Evolutionary conservation across 768 basidiomycete species (phyloP).

Genomic region (Leucogyrophana mollusca): DNA sequence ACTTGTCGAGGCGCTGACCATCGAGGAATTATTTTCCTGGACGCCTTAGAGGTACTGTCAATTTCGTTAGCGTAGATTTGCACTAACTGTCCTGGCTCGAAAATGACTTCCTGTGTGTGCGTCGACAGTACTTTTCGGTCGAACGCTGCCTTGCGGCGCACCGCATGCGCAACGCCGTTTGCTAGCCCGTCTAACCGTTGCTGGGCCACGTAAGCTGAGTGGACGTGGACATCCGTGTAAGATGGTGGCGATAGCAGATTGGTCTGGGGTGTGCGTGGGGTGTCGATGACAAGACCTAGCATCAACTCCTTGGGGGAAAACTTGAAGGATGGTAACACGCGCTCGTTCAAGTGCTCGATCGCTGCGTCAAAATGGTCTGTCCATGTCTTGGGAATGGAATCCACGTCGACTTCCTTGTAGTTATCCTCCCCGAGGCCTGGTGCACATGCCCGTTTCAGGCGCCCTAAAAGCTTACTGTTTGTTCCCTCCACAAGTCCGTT

Average conservation of each 20-base stretch:
- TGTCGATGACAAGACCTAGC: slow-evolving; percentile 5
- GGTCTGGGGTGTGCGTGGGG: background rate
- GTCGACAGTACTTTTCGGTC: slow-evolving; percentile 18
- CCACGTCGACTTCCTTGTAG: slow-evolving; percentile 9
- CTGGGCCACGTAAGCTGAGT: slow-evolving; percentile 28
- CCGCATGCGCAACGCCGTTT: slow-evolving; percentile 16
- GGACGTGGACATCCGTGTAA: background rate
- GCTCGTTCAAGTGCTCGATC: slow-evolving; percentile 18
- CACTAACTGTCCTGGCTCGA: slow-evolving; percentile 26
- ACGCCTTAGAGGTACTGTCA: slow-evolving; percentile 19
- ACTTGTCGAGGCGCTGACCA: slow-evolving; percentile 30
- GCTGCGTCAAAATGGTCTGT: slow-evolving; percentile 30
- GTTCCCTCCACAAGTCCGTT: slow-evolving; percentile 35
- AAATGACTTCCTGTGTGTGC: slow-evolving; percentile 16
- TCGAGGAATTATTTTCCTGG: slow-evolving; percentile 27
- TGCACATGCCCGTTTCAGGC: slow-evolving; percentile 28
- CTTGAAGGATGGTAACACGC: slow-evolving; percentile 15
- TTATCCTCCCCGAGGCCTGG: slow-evolving; percentile 29
- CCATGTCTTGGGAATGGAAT: slow-evolving; percentile 24
- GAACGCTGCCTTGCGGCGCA: slow-evolving; percentile 24
- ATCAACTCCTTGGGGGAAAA: slow-evolving; percentile 10
- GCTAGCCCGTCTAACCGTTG: slow-evolving; percentile 29
- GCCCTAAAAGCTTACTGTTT: slow-evolving; percentile 29
- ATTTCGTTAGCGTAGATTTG: slow-evolving; percentile 27
- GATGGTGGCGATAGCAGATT: too few species aligned